Base-by-base conservation (phyloP, 2,329 filamentous ascomycete genomes). In the Exophiala sp. region DNA sequence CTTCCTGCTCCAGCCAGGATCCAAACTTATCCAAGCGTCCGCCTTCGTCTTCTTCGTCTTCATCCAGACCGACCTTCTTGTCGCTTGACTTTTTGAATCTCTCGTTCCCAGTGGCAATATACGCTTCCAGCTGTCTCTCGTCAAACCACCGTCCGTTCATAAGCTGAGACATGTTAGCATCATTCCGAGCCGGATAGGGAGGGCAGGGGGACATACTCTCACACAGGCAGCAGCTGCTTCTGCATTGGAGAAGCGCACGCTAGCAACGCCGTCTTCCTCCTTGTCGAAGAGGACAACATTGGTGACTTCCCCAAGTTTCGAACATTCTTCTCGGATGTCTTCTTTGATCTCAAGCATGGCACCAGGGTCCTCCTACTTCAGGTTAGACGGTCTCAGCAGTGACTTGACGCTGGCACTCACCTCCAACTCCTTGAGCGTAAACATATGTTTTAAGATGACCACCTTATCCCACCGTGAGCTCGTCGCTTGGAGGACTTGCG, bases 361-460 rank as follows among this genome's bases (percentile, higher is more conserved):
- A 0, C 82, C 82, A 1, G 86, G 82, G 62, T 97, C 90, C 64
- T 94, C 86, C 60, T 75, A 30, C 13, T 9, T n/a, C 35, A 32
- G 21, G 37, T 51, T 35, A 56, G 50, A 35, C 13, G 1, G 39
- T 30, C 18, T 21, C 37, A 8, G 2, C 39, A 13, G 37, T 2
- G 13, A 21, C 27, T 2, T 24, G n/a, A 24, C 3, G 19, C 5
- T 23, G 8, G 21, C 19, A 44, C 62, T 41, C 58, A 73, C 73
- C 61, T 89, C 83, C 21, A 97, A 75, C 70, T 95, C 88, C 55
- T 83, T 66, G 35, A 91, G 75, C 1, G 88, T 94, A 69, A 98
- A 98, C 85, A 95, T 95, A 70, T 95, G 83, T 64, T 88, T 88
- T 57, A 98, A 72, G 50, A 97, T 83, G 22, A 95, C 90, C 13